Percentiles rank a stretch among this genome's conserved stretches.
These are phyloP conservation scores for Davidsoniella virescens DNA, from an alignment of 2,329 filamentous ascomycete species.

Conservation along the genomic window DNA sequence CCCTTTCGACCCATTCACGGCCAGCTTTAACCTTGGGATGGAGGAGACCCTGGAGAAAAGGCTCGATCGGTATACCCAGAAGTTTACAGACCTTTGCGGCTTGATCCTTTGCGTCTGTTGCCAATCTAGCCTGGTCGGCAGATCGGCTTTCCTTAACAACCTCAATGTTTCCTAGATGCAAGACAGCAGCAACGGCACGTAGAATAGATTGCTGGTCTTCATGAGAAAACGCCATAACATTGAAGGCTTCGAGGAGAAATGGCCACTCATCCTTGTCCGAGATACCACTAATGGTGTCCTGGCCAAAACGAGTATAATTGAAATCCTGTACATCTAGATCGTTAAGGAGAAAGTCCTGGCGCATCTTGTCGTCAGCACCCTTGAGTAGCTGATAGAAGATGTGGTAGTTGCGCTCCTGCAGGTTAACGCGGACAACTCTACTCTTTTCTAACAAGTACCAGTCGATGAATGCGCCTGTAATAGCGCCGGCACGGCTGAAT, in stretches of 20 bases:
- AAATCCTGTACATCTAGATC: constrained; percentile 71
- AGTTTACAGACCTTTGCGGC: constrained; percentile 68
- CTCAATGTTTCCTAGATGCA: constrained; percentile 83
- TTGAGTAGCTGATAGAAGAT: constrained; percentile 91
- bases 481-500: constrained; percentile 74
- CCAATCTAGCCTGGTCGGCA: constrained; percentile 75
- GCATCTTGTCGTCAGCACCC: constrained; percentile 59
- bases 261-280: constrained; percentile 89
- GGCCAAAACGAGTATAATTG: constrained; percentile 77
- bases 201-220: constrained; percentile 72
- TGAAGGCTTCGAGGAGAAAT: constrained; percentile 75
- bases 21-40: constrained; percentile 92
- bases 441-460: constrained; percentile 98
- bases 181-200: constrained; percentile 72
- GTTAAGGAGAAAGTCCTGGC: constrained; percentile 59
- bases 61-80: constrained; percentile 67
- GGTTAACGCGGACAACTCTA: constrained; percentile 78
- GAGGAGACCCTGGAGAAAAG: constrained; percentile 74
- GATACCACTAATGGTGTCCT: constrained; percentile 79
- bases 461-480: constrained; percentile 90
- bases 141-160: constrained; percentile 83
- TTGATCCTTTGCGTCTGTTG: constrained; percentile 56
- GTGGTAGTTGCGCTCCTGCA: constrained; percentile 88
- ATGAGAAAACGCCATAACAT: constrained; percentile 82
- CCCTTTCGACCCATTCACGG: constrained; percentile 95